phyloP scores from a whole-genome alignment of 495 filamentous ascomycete genomes.

The Hypomontagnella monticulosa region DNA sequence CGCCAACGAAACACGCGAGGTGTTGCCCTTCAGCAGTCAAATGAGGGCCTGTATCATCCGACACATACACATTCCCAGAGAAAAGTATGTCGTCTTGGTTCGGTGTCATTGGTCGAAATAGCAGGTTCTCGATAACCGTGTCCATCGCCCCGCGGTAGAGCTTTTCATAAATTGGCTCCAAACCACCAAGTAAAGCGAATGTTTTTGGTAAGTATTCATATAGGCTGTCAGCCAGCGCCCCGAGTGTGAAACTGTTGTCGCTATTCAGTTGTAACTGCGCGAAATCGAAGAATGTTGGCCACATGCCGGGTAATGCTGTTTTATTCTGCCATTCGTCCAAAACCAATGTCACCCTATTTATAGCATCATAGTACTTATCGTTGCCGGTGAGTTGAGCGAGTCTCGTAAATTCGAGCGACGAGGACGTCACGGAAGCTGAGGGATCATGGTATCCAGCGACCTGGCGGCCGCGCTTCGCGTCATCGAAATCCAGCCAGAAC shows the following conservation, averaged over 20 bases:
- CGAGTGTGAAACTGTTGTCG: constrained; percentile 68
- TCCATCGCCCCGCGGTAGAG: constrained; percentile 75
- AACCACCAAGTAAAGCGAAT: constrained; percentile 71
- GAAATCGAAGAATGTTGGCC: constrained; percentile 76
- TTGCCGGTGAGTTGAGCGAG: constrained; percentile 85
- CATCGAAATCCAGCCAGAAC: constrained; percentile 68
- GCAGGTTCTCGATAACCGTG: constrained; percentile 66
- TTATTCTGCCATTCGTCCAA: constrained; percentile 72
- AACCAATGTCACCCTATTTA: constrained; percentile 78
- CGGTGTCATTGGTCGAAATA: constrained; percentile 68
- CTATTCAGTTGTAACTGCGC: constrained; percentile 38
- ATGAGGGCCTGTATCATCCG: constrained; percentile 17
- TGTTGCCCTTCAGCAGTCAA: constrained; percentile 40
- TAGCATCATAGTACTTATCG: constrained; percentile 82
- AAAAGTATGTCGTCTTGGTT: constrained; percentile 71
- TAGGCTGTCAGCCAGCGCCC: constrained; percentile 77
- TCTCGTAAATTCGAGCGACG: constrained; percentile 86
- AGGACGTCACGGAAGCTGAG: constrained; percentile 59
- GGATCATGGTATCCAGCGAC: constrained; percentile 48
- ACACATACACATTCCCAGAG: constrained; percentile 50
- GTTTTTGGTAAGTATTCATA: constrained; percentile 83
- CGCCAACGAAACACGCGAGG: constrained; percentile 73
- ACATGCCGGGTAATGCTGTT: constrained; percentile 82
- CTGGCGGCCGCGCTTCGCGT: constrained; percentile 46
- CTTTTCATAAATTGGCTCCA: constrained; percentile 69